Conservation (phyloP, 2,329 filamentous ascomycete species). For the Colletotrichum falcatum region DNA sequence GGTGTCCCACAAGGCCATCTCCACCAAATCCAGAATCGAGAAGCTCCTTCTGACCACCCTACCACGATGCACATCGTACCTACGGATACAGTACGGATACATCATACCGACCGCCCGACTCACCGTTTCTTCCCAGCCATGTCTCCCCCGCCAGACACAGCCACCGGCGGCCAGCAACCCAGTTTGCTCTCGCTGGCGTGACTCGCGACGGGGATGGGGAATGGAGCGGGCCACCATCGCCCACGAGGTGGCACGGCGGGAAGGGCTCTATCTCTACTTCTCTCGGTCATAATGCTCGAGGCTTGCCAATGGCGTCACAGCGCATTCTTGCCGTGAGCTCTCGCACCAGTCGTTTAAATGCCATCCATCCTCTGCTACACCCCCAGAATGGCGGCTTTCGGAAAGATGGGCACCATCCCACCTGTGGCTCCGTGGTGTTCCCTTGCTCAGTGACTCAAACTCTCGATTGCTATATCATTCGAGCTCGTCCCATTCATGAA, state of each 20-base stretch:
- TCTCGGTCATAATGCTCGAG: slow-evolving; percentile 25
- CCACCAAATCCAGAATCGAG: slow-evolving; percentile 21
- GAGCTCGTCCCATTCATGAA: slow-evolving; percentile 34
- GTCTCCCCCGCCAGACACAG: slow-evolving; percentile 23
- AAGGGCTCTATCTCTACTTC: no score
- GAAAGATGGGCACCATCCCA: slow-evolving; percentile 46
- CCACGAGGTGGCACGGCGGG: slow-evolving; percentile 23
- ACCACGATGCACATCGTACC: neutral
- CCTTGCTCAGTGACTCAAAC: slow-evolving; percentile 43
- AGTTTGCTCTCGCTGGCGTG: slow-evolving; percentile 12
- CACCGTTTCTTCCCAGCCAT: slow-evolving; percentile 25
- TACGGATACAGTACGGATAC: no score
- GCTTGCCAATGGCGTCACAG: slow-evolving; percentile 42
- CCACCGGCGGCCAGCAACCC: slow-evolving; percentile 31
- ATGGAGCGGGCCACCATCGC: slow-evolving; percentile 3
- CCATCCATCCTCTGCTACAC: slow-evolving; percentile 32
- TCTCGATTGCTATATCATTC: slow-evolving; percentile 37
- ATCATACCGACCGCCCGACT: no score
- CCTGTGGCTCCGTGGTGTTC: slow-evolving; percentile 45
- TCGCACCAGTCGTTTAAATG: slow-evolving; percentile 40
- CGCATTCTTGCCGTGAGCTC: slow-evolving; percentile 35
- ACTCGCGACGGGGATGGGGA: slow-evolving; percentile 33
- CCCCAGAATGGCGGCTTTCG: slow-evolving; percentile 41
- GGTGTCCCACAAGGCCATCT: slow-evolving; percentile 19
- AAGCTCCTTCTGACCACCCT: slow-evolving; percentile 12